Percentiles rank a stretch among this genome's conserved stretches.
These are phyloP conservation scores for Naegleria fowleri DNA, from an alignment of 208 protist species.

Conservation along the genomic window DNA sequence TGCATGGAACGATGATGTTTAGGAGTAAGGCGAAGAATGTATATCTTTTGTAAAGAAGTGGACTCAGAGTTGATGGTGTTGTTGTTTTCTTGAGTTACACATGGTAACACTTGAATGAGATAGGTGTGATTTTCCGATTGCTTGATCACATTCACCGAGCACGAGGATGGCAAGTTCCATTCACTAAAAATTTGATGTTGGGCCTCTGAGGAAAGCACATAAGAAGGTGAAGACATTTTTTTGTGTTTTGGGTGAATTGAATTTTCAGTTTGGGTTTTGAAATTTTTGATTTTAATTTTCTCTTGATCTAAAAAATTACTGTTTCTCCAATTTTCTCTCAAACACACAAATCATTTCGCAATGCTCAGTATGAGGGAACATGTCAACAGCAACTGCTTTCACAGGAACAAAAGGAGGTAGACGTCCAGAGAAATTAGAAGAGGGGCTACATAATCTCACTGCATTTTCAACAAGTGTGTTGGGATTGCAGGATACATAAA, in stretches of 20 bases:
- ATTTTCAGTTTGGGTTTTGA: too few relatives aligned
- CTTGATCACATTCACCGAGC: background rate
- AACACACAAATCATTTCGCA: conserved; percentile 84
- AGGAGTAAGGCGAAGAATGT: background rate
- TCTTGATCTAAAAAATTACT: too few relatives aligned
- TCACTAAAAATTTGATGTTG: too few relatives aligned
- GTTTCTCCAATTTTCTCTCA: conserved; percentile 41
- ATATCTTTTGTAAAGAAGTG: too few relatives aligned
- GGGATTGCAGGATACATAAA: conserved; percentile 92
- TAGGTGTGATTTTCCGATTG: background rate
- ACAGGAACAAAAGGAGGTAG: conserved; percentile 76
- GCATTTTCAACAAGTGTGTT: conserved; percentile 71
- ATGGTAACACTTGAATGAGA: background rate
- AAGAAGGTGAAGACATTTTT: too few relatives aligned
- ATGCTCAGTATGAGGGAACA: conserved; percentile 90
- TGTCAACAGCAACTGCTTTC: conserved; percentile 75
- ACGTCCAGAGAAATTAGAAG: conserved; percentile 31
- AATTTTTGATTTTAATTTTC: too few relatives aligned
- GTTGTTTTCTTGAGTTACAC: too few relatives aligned
- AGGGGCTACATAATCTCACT: conserved; percentile 42
- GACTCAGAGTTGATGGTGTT: too few relatives aligned
- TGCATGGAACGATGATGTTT: background rate
- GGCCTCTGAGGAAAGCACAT: too few relatives aligned
- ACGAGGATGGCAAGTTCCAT: too few relatives aligned
- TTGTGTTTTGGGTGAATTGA: too few relatives aligned